These are phyloP conservation scores for Hydnum rufescens DNA, from an alignment of 768 basidiomycete genomes.

Conservation along the genomic window DNA sequence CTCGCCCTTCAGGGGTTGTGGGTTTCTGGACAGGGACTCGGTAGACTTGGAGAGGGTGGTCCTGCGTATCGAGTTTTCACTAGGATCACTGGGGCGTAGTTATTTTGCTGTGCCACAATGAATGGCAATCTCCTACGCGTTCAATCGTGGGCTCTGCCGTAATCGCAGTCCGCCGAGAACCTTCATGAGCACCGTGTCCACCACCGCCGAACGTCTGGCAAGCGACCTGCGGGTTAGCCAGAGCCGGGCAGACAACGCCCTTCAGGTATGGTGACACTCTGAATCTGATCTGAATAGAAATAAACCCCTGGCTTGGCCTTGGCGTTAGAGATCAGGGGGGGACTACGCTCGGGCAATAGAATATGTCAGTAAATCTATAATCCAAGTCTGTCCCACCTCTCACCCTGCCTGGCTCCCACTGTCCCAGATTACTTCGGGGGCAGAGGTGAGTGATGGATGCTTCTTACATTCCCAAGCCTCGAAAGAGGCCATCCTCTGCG, in stretches of 20 bases:
- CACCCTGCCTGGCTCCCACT: background rate
- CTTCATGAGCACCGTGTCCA: too few species aligned
- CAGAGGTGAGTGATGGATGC: background rate
- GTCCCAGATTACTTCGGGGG: background rate
- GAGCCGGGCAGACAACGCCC: background rate
- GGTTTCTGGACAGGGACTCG: too few species aligned
- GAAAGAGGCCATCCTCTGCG: background rate
- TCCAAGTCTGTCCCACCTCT: background rate
- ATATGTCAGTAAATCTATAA: background rate
- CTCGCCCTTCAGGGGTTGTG: too few species aligned
- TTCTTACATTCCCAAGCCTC: background rate
- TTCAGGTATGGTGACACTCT: background rate
- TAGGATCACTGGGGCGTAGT: too few species aligned
- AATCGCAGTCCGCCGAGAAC: too few species aligned
- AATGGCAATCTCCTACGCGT: too few species aligned
- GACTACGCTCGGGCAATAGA: background rate
- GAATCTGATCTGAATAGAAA: background rate
- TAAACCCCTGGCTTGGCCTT: background rate
- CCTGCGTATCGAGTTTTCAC: too few species aligned
- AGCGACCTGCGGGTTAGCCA: background rate
- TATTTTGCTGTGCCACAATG: too few species aligned
- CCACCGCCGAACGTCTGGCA: background rate
- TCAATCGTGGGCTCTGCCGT: too few species aligned
- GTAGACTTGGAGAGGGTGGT: too few species aligned
- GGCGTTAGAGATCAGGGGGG: background rate